phyloP scores from a whole-genome alignment of 192 early-diverging fungal genomes.

The Haplosporangium gracile region DNA sequence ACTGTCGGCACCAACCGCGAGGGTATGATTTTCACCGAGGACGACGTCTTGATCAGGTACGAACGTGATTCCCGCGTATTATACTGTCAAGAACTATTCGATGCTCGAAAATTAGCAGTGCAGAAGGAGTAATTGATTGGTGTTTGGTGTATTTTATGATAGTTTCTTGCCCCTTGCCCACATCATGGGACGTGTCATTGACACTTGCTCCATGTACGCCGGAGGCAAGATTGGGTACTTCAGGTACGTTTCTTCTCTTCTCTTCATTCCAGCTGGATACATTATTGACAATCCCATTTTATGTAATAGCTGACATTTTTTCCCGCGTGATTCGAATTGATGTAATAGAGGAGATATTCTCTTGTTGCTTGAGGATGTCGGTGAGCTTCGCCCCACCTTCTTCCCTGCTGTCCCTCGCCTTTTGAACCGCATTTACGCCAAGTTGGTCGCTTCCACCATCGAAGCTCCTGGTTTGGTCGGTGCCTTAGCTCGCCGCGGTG shows the following conservation, averaged over 20 bases:
- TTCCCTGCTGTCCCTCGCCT: slow-evolving; percentile 93
- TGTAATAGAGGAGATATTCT: slow-evolving; percentile 64
- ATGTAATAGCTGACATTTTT: background rate
- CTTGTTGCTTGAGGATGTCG: slow-evolving; percentile 87
- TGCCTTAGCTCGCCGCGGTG: slow-evolving; percentile 68
- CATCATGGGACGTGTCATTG: slow-evolving; percentile 82
- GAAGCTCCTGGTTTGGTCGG: slow-evolving; percentile 71
- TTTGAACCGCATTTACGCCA: slow-evolving; percentile 89
- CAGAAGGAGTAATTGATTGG: background rate
- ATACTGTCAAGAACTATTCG: background rate
- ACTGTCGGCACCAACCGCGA: slow-evolving; percentile 56
- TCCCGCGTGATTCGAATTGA: background rate
- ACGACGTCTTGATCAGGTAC: slow-evolving; percentile 52
- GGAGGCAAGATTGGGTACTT: slow-evolving; percentile 82
- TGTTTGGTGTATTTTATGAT: background rate
- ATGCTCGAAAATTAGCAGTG: background rate
- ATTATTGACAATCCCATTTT: too few relatives aligned
- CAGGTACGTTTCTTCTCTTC: slow-evolving; percentile 4
- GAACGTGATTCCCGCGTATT: background rate
- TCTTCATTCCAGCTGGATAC: background rate
- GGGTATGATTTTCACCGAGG: slow-evolving; percentile 24
- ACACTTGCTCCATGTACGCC: slow-evolving; percentile 64
- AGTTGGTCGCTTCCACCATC: slow-evolving; percentile 62
- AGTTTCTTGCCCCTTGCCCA: slow-evolving; percentile 89
- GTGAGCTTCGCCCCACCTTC: slow-evolving; percentile 80